Conservation (phyloP, 2,329 filamentous ascomycete genomes). For the Fusarium euwallaceae region DNA sequence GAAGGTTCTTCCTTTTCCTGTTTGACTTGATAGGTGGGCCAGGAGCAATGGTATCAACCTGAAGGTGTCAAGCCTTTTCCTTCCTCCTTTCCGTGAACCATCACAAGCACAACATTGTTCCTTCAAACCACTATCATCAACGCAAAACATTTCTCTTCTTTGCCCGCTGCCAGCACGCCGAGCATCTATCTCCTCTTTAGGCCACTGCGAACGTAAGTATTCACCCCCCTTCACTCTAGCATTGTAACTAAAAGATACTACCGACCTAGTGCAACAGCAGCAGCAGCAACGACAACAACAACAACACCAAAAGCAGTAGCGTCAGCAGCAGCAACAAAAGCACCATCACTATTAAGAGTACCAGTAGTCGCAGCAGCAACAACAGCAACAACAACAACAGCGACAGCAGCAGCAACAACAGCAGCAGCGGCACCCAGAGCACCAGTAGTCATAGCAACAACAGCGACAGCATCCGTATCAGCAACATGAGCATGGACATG, state of each 20-base stretch:
- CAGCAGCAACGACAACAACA: not conserved
- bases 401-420: not conserved
- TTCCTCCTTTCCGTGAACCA: not conserved
- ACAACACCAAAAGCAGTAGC: not conserved
- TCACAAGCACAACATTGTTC: not conserved
- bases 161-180: not conserved
- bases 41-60: not conserved
- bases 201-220: not conserved
- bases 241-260: too few species aligned
- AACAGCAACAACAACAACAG: not conserved
- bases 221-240: not conserved
- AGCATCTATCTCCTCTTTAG: too few species aligned
- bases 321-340: not conserved
- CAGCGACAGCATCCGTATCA: too few species aligned
- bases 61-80: not conserved
- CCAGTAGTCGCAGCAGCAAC: not conserved
- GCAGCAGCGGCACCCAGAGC: too few species aligned
- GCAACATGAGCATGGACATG: too few species aligned
- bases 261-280: too few species aligned
- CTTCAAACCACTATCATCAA: not conserved
- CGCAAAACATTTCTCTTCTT: not conserved
- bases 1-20: accelerated
- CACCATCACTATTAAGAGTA: too few species aligned
- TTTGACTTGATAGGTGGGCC: not conserved
- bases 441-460: too few species aligned